These are phyloP conservation scores for Aspergillus pseudoglaucus DNA, from an alignment of 2,329 filamentous ascomycete genomes.

Conservation along the genomic window DNA sequence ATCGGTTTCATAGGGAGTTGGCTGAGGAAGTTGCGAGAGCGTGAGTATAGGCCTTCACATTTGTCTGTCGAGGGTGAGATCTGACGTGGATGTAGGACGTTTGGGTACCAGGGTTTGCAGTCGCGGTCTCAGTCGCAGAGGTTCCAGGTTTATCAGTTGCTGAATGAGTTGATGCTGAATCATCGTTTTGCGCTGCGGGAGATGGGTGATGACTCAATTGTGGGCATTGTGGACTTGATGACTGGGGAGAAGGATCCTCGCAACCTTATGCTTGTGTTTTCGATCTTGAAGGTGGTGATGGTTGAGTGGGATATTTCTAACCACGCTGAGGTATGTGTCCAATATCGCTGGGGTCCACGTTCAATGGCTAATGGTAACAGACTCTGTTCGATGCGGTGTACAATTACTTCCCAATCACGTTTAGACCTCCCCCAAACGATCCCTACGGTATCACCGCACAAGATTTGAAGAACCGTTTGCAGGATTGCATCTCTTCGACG, in stretches of 20 bases:
- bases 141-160: slow-evolving; percentile 55
- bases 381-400: slow-evolving; percentile 61
- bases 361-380: slow-evolving; percentile 21
- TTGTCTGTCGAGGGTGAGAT: background rate
- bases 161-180: slow-evolving; percentile 56
- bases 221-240: slow-evolving; percentile 58
- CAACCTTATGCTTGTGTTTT: slow-evolving; percentile 65
- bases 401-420: slow-evolving; percentile 68
- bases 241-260: slow-evolving; percentile 63
- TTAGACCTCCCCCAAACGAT: slow-evolving; percentile 62
- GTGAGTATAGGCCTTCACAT: slow-evolving; percentile 29
- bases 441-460: slow-evolving; percentile 64
- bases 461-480: slow-evolving; percentile 58
- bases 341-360: background rate
- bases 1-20: slow-evolving; percentile 54
- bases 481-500: slow-evolving; percentile 58
- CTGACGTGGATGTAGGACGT: slow-evolving; percentile 30
- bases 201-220: slow-evolving; percentile 55
- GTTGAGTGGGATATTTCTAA: slow-evolving; percentile 60
- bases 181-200: slow-evolving; percentile 52
- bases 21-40: slow-evolving; percentile 49
- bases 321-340: slow-evolving; percentile 48
- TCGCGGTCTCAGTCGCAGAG: slow-evolving; percentile 58
- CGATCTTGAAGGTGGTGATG: slow-evolving; percentile 60
- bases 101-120: slow-evolving; percentile 51